A percentile compares a stretch with the other conserved stretches of the same genome.
phyloP scores from a whole-genome alignment of 352 stramenopile species.

The Globisporangium canariense region DNA sequence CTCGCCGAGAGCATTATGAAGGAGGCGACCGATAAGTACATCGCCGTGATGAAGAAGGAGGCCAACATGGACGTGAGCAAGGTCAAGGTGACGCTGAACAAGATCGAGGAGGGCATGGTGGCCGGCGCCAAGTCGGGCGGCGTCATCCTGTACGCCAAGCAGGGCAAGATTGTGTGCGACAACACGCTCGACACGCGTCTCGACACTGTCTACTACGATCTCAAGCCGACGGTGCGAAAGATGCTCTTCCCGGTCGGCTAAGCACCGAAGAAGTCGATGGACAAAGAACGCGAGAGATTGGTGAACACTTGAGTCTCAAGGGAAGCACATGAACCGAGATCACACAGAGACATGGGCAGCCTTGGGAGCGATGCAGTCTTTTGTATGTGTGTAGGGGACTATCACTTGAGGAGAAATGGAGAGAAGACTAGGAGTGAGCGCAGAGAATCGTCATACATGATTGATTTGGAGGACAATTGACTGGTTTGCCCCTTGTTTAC shows the following conservation, averaged over 20 bases:
- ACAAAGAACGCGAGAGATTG: background rate
- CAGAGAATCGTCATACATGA: too few species aligned
- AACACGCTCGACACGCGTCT: slow-evolving; percentile 95
- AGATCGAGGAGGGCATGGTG: slow-evolving; percentile 81
- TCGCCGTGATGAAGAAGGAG: slow-evolving; percentile 85
- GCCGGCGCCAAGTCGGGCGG: slow-evolving; percentile 75
- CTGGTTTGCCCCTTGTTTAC: background rate
- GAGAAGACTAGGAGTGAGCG: background rate
- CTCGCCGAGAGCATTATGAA: slow-evolving; percentile 86
- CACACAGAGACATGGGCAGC: background rate
- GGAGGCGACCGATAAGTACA: slow-evolving; percentile 83
- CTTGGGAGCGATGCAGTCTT: background rate
- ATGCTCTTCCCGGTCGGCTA: slow-evolving; percentile 69
- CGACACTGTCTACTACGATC: slow-evolving; percentile 80
- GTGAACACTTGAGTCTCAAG: background rate
- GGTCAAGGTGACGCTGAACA: slow-evolving; percentile 90
- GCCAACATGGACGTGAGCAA: slow-evolving; percentile 89
- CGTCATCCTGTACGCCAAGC: slow-evolving; percentile 81
- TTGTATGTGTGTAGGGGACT: slow-evolving; percentile 5
- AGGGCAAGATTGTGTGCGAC: slow-evolving; percentile 97
- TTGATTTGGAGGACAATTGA: slow-evolving; percentile 1
- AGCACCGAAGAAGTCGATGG: background rate
- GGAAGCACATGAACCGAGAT: background rate
- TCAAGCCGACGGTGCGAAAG: slow-evolving; percentile 77
- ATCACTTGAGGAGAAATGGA: background rate